Base-by-base conservation (phyloP, 2,329 filamentous ascomycete genomes). In the Rutstroemia sp. region DNA sequence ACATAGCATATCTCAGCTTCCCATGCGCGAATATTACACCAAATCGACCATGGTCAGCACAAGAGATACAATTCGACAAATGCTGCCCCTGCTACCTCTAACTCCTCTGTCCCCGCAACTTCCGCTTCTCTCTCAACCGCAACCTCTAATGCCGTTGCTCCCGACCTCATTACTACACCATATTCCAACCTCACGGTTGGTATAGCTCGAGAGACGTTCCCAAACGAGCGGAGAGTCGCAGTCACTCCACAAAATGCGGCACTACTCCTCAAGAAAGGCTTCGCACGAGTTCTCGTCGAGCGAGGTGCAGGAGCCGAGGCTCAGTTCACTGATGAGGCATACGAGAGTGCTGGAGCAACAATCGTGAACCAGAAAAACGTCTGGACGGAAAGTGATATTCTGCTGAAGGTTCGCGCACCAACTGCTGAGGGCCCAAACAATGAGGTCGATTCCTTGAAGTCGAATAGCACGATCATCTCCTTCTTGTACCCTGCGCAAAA, bases 401-500 rank as follows among this genome's bases (percentile, higher is more conserved):
- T 95, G 10, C 78, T 96, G 64, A 95, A 95, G 71, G 90, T 96
- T 54, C 84, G 90, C 44, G 82, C 85, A 1, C 90, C 90, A 0
- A 85, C 81, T 52, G 70, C 79, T 10, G 74, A 81, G 49, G 77
- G 75, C 4, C 67, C 74, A 5, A 73, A 82, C 49, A 80, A 81
- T 57, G 90, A 95, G 70, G 80, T 89, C 4, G 79, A 85, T 59
- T 76, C 76, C 37, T 79, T 94, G 62, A 83, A 81, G 59, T 77
- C 84, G 62, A 83, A 84, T 3, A 83, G 88, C 49, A 91, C 88
- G 0, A 71, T 95, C 56, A 87, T 95, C 63, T 92, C 88, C 2
- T 89, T 95, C 68, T 73, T 96, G 27, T 90, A 95, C 68, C 90
- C 90, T 0, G 79, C 83, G 6, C 88, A 92, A 73, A 95, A 95